A percentile compares a stretch with the other conserved stretches of the same genome.
Conservation (phyloP, 176 grass and related monocot species). For the Aechmea fasciata region DNA sequence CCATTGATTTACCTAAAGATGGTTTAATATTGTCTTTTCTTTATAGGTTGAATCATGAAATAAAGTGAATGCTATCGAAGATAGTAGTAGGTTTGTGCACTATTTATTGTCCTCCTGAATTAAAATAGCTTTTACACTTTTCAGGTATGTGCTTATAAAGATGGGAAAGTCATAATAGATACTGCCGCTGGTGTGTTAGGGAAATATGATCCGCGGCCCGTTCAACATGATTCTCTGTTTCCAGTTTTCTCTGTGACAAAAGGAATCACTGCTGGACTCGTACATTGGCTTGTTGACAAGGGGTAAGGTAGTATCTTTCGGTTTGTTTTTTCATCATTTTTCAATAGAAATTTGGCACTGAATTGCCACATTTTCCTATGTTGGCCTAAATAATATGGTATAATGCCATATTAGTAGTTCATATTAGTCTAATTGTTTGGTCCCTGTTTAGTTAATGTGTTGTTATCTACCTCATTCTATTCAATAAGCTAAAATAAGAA, state of each 20-base stretch:
- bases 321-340: constrained; percentile 3
- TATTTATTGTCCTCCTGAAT: not conserved
- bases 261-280: constrained; percentile 85
- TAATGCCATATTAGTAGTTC: not conserved
- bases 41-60: too few relatives aligned
- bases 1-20: too few relatives aligned
- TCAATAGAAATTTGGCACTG: not conserved
- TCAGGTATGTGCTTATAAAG: constrained; percentile 94
- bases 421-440: not conserved
- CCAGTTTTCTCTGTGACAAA: constrained; percentile 97
- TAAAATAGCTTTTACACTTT: constrained; percentile 11
- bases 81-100: too few relatives aligned
- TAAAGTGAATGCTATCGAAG: not conserved
- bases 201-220: constrained; percentile 85
- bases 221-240: constrained; percentile 94
- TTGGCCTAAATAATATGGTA: not conserved
- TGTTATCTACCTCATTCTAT: too few relatives aligned
- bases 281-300: constrained; percentile 94
- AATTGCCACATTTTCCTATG: not conserved
- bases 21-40: too few relatives aligned
- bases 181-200: constrained; percentile 75
- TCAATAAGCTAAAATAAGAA: too few relatives aligned
- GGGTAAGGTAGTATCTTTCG: constrained; percentile 34
- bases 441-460: not conserved
- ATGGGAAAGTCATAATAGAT: constrained; percentile 98